Base-by-base conservation (phyloP, 1,139 yeast genomes). In the Geotrichum citri-aurantii region DNA sequence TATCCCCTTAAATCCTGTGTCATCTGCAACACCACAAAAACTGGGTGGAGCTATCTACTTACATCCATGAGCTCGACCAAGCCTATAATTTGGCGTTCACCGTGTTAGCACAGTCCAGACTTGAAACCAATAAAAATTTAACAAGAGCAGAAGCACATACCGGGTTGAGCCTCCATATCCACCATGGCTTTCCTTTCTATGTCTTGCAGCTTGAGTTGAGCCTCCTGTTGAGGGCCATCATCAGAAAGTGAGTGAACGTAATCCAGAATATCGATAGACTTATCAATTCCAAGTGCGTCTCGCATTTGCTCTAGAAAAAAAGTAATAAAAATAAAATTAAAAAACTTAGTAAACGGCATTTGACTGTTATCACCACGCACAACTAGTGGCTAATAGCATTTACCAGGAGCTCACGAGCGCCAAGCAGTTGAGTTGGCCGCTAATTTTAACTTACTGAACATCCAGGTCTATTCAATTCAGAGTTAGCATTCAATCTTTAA, bases 141-240 rank as follows among this genome's bases (percentile, higher is more conserved):
- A 14, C 27, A 23, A 27, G 17, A 46, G n/a, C 17, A 17, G 23
- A 21, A 4, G 3, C 10, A 12, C 10, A 78, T 65, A 1, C 83
- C 83, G 0, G 78, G 77, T 61, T 82, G 84, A 1, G 86, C 84
- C 52, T 68, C 71, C 84, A 84, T 84, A 59, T 77, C 76, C 6
- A 71, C 66, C 88, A 84, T 84, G 1, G 87, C 86, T 46, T 73
- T 71, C 24, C 77, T 72, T 65, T 84, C 89, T 23, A 84, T 81
- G 0, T 62, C 70, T 37, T 76, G 74, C n/a, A 84, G 73, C 57
- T 74, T 76, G 17, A 66, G 67, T 33, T 79, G 78, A 0, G 87
- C 87, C 23, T 59, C 66, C 56, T 71, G 76, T 33, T 77, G 76
- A 12, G 44, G 44, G 48, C 74, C 77, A 2, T 68, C 65, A 0